Base-by-base conservation (phyloP, 768 basidiomycete species). In the Harrya chromipes region DNA sequence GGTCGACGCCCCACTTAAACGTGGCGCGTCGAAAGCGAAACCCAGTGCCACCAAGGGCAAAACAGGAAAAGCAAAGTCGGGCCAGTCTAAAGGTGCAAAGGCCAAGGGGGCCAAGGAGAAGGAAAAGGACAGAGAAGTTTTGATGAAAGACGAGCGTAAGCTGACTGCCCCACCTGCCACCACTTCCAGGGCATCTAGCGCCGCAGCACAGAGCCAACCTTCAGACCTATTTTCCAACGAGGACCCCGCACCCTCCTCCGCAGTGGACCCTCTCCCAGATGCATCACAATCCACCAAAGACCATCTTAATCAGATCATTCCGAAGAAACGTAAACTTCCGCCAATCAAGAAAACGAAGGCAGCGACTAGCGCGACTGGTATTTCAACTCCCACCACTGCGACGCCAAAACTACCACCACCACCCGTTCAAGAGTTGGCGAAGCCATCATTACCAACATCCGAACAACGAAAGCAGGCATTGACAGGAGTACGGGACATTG, bases 261-360 rank as follows among this genome's bases (percentile, higher is more conserved):
- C 45, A 11, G 41, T 35, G 16, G 62, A 64, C 17, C 19, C 38
- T 16, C 38, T 34, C 5, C 45, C 33, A 20, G 61, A 61, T 23
- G 23, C 23, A 43, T 59, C 66, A 21, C 63, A 71, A 12, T 60
- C 70, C 4, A 50, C 61, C n/a, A 57, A 55, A 38, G 68, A 72
- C 7, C 27, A 40, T 1, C 43, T 61, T 13, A 49, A 54, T 26
- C 65, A 62, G 21, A 8, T 55, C 21, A 46, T 72, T 17, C 70
- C 71, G n/a, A 84, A 80, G 71, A 85, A 83, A 63, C 77, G 72
- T 34, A 87, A 85, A 61, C 72, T 84, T 19, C 83, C 84, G 0
- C 69, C 78, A n/a, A 86, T 86, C 53, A 85, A 79, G 71, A 85
- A 85, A 69, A 80, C 73, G 65, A 84, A 84, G 64, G 56, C 62